Base-by-base conservation (phyloP, 305 asterid species). In the Stenogyne calaminthoides region DNA sequence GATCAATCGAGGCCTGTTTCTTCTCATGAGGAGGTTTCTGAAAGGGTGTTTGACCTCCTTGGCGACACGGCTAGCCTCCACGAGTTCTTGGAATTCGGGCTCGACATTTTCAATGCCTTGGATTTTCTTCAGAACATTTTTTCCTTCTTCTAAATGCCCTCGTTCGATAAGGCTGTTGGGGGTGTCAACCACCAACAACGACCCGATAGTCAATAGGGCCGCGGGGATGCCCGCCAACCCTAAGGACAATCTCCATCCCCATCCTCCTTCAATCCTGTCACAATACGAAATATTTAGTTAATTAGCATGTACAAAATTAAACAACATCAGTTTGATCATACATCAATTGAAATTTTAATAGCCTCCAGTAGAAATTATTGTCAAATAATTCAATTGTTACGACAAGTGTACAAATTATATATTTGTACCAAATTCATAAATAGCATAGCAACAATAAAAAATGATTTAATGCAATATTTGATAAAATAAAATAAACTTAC, bases 201-300 rank as follows among this genome's bases (percentile, higher is more conserved):
- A 89, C 4, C 98, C 98, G 0, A 93, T 0, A 0, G 96, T 91
- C 16, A 91, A 81, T 46, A 93, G 90, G 4, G 34, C 58, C 3
- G 97, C 98, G 0, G 98, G 98, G 61, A 93, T 15, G 9, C 97
- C 97, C 4, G 96, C 98, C 71, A 93, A 63, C 20, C 97, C 98
- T 11, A 93, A 49, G 3, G 98, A 93, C 6, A 91, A 20, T 29
- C 98, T 84, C 98, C 98, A 93, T 0, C 98, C 98, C 89, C 91
- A 88, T 57, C 91, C 93, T 62, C 88, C 94, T 34, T 78, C 56
- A 47, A 89, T 90, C 69, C 95, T 87, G 82, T 2, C 29, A 25
- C 29, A 25, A 25, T 25, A 1, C 29, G 29, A 25, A 25, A 25
- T n/a, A 25, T 25, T 25, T 25, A 25, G 2, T 2, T 25, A 25